Evolutionary conservation across 2,329 filamentous ascomycete genomes (phyloP).

Genomic region (Fusarium phyllophilum): DNA sequence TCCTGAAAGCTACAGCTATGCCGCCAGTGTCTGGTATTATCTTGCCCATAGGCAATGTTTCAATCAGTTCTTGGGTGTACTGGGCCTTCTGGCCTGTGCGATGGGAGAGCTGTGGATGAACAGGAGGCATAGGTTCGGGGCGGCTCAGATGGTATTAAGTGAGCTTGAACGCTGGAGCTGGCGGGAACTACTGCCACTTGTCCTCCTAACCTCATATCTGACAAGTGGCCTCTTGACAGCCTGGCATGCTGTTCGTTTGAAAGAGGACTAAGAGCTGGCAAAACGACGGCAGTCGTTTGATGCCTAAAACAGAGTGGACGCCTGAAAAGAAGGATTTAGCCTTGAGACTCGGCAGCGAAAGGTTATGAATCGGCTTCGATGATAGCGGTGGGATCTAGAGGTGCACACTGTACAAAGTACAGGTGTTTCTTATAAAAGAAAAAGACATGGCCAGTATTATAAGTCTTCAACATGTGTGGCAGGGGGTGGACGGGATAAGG

Average conservation of each 20-base stretch:
- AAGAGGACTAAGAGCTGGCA: not conserved
- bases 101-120: not conserved
- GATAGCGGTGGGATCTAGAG: not conserved
- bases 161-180: not conserved
- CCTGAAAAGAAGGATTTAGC: not conserved
- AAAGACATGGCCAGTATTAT: not conserved
- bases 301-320: not conserved
- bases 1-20: not conserved
- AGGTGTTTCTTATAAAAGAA: not conserved
- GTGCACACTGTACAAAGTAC: not conserved
- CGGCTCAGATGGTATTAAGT: not conserved
- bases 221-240: not conserved
- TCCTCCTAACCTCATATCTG: not conserved
- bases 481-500: not conserved
- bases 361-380: not conserved
- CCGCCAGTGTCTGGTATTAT: not conserved
- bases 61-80: not conserved
- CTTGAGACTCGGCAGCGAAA: not conserved
- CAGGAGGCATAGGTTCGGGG: not conserved
- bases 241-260: not conserved
- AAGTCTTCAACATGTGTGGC: not conserved
- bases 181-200: not conserved
- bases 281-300: not conserved
- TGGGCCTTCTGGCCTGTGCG: not conserved
- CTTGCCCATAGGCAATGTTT: conserved; percentile 8